Conservation (phyloP, 2,329 filamentous ascomycete genomes). For the Nannizzia gypsea region DNA sequence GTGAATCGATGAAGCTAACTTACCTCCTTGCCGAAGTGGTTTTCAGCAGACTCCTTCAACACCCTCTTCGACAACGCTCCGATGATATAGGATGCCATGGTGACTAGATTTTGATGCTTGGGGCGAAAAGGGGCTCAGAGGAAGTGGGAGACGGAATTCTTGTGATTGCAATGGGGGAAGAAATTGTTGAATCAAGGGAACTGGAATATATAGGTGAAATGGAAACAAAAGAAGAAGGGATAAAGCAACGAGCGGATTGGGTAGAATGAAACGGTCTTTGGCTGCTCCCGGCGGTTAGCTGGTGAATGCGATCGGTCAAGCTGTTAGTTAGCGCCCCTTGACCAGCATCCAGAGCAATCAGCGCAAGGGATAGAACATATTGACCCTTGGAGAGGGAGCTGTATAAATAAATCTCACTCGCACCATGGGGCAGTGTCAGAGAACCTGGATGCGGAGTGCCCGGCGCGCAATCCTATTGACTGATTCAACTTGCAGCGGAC, state of each 20-base stretch:
- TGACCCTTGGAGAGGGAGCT: not conserved
- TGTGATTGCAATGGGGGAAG: not conserved
- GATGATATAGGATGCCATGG: conserved; percentile 17
- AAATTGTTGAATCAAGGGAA: not conserved
- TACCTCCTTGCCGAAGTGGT: conserved; percentile 34
- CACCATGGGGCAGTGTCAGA: not conserved
- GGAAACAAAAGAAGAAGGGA: not conserved
- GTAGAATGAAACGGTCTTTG: not conserved
- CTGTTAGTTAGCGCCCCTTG: not conserved
- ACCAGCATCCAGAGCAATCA: not conserved
- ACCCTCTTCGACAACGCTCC: conserved; percentile 24
- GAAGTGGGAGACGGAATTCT: not conserved
- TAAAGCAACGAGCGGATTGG: conserved; percentile 1
- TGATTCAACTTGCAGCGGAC: not conserved
- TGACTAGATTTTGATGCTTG: not conserved
- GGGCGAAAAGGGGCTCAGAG: not conserved
- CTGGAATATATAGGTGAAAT: not conserved
- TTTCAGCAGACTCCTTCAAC: conserved; percentile 29
- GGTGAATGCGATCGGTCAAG: not conserved
- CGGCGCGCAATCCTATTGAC: not conserved
- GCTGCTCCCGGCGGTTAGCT: not conserved
- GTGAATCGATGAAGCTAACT: not conserved
- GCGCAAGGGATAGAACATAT: not conserved
- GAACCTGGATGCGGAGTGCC: not conserved
- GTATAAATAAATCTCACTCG: not conserved